phyloP scores from a whole-genome alignment of 2,329 filamentous ascomycete species.

The Colletotrichum godetiae region DNA sequence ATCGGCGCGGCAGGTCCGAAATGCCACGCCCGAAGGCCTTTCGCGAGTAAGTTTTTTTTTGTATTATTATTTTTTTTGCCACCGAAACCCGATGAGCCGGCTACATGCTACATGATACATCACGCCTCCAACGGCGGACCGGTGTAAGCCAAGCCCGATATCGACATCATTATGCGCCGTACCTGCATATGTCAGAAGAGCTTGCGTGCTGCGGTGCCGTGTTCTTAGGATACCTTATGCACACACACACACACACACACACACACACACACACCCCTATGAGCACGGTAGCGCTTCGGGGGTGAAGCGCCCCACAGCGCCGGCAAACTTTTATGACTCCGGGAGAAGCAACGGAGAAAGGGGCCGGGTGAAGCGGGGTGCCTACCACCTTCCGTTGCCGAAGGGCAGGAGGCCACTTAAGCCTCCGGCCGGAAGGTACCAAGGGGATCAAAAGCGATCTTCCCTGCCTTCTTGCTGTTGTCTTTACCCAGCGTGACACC shows the following conservation, averaged over 20 bases:
- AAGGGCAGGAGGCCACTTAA: not conserved
- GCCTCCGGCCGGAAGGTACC: not conserved
- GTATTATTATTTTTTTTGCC: not conserved
- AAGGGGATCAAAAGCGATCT: not conserved
- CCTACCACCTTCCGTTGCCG: not conserved
- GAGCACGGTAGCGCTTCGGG: not conserved
- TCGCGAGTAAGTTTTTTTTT: not conserved
- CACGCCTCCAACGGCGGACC: too few species aligned
- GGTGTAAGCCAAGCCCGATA: not conserved
- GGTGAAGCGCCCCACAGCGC: not conserved
- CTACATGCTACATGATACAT: too few species aligned
- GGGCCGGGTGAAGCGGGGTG: not conserved
- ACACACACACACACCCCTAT: not conserved
- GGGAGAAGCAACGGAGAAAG: not conserved
- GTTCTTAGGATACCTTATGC: not conserved
- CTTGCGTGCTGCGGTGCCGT: not conserved
- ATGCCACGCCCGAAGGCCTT: not conserved
- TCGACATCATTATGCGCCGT: conserved; percentile 20
- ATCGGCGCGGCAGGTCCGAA: not conserved
- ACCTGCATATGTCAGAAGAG: conserved; percentile 23
- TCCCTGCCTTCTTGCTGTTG: not conserved
- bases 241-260: not conserved
- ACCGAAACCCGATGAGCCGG: not conserved
- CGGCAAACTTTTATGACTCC: not conserved
- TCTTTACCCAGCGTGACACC: not conserved